Evolutionary conservation across 139 green algal species (phyloP).

Genomic region (Edaphochlamys debaryana): DNA sequence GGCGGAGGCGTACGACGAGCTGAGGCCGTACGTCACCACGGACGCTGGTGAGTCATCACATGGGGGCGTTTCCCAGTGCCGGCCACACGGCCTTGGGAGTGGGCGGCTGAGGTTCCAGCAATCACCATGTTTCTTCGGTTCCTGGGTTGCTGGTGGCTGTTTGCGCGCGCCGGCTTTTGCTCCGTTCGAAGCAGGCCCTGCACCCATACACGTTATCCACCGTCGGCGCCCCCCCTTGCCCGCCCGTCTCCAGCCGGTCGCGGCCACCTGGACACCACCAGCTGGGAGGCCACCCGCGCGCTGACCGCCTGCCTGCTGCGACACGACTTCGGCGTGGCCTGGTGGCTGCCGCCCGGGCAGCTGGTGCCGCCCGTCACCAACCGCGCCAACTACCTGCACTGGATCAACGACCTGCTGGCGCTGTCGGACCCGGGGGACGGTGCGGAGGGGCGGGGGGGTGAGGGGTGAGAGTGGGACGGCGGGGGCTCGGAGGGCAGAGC

Average conservation of each 20-base stretch:
- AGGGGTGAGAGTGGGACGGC: too few relatives aligned
- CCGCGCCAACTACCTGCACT: slow-evolving; percentile 93
- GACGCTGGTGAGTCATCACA: slow-evolving; percentile 6
- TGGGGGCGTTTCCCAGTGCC: neutral
- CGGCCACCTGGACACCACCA: slow-evolving; percentile 70
- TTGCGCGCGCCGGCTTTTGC: too few relatives aligned
- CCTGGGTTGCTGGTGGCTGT: too few relatives aligned
- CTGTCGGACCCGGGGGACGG: slow-evolving; percentile 63
- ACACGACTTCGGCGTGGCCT: slow-evolving; percentile 76
- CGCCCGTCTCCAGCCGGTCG: slow-evolving; percentile 64
- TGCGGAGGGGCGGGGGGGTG: too few relatives aligned
- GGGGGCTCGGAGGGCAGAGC: too few relatives aligned
- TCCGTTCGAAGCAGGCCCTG: too few relatives aligned
- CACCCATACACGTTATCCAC: too few relatives aligned
- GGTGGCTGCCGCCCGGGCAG: slow-evolving; percentile 81
- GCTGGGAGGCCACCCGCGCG: slow-evolving; percentile 76
- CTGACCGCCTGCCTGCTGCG: slow-evolving; percentile 81
- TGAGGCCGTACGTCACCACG: slow-evolving; percentile 57
- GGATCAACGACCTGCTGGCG: slow-evolving; percentile 88
- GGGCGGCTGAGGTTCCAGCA: too few relatives aligned
- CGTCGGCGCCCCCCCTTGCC: too few relatives aligned
- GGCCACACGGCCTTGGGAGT: neutral
- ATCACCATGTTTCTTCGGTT: too few relatives aligned
- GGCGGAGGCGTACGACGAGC: slow-evolving; percentile 60
- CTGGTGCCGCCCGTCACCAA: slow-evolving; percentile 89